Conservation (phyloP, 2,329 filamentous ascomycete genomes). For the Pseudogymnoascus sp. region DNA sequence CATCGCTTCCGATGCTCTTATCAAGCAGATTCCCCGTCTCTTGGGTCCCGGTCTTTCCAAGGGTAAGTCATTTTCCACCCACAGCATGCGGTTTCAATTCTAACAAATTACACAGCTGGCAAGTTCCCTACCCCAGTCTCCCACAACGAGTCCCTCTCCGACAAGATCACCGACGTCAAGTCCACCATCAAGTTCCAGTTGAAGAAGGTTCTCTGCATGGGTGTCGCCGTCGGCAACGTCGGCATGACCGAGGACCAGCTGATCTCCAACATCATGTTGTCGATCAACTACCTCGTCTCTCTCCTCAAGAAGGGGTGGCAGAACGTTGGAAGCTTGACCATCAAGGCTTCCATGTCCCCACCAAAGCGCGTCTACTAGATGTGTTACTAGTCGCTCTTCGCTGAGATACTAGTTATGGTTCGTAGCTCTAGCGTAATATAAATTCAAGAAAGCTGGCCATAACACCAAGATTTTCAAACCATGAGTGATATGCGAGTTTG, state of each 20-base stretch:
- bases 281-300: slow-evolving; percentile 99
- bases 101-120: slow-evolving; percentile 57
- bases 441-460: slow-evolving; percentile 6
- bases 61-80: slow-evolving; percentile 45
- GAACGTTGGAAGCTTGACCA: slow-evolving; percentile 98
- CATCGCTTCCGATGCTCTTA: slow-evolving; percentile 90
- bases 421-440: slow-evolving; percentile 14
- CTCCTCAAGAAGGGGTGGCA: slow-evolving; percentile 99
- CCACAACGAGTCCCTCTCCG: slow-evolving; percentile 84
- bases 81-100: slow-evolving; percentile 4
- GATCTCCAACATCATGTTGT: slow-evolving; percentile 93
- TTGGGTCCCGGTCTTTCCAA: slow-evolving; percentile 97
- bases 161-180: slow-evolving; percentile 99
- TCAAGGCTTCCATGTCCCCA: slow-evolving; percentile 99
- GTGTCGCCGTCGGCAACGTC: slow-evolving; percentile 98
- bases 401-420: slow-evolving; percentile 13
- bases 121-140: slow-evolving; percentile 99
- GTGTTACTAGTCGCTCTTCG: slow-evolving; percentile 16
- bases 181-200: slow-evolving; percentile 99
- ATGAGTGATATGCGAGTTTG: slow-evolving; percentile 1
- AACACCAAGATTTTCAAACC: slow-evolving; percentile 9
- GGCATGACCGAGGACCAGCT: slow-evolving; percentile 95
- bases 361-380: slow-evolving; percentile 93
- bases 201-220: slow-evolving; percentile 99
- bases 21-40: slow-evolving; percentile 99